phyloP scores from a whole-genome alignment of 371 early-diverging fungal genomes.

The Dichotomocladium elegans region DNA sequence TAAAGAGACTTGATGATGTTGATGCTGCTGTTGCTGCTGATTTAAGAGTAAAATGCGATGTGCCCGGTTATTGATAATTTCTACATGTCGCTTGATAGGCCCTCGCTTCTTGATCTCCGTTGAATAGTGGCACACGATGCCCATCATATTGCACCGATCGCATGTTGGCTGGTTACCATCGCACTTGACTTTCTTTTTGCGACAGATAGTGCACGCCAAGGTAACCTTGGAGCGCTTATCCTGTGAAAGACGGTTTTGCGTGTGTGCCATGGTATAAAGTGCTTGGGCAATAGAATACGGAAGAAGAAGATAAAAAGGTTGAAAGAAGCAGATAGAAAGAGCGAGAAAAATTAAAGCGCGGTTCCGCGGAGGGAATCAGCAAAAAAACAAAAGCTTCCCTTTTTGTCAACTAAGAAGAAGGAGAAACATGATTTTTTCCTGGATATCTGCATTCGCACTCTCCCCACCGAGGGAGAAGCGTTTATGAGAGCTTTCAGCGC shows the following conservation, averaged over 20 bases:
- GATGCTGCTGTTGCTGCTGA: not conserved
- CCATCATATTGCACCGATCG: slow-evolving; percentile 33
- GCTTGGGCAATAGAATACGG: slow-evolving; percentile 2
- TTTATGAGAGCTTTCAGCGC: too few relatives aligned
- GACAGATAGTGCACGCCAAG: slow-evolving; percentile 41
- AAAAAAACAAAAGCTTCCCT: too few relatives aligned
- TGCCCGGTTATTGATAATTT: slow-evolving; percentile 67
- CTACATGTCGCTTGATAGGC: slow-evolving; percentile 72
- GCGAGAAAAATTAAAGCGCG: too few relatives aligned
- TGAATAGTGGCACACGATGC: slow-evolving; percentile 30
- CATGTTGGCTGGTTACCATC: slow-evolving; percentile 44
- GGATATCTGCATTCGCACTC: too few relatives aligned
- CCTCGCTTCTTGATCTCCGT: slow-evolving; percentile 49
- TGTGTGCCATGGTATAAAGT: not conserved
- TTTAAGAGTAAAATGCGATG: slow-evolving; percentile 61
- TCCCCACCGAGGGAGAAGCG: too few relatives aligned
- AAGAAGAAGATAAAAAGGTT: slow-evolving; percentile 3
- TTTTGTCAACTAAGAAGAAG: too few relatives aligned
- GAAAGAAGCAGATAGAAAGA: slow-evolving; percentile 12
- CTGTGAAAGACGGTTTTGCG: not conserved
- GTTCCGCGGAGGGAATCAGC: too few relatives aligned
- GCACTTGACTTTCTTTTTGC: slow-evolving; percentile 49
- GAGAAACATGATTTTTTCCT: too few relatives aligned
- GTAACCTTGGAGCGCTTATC: slow-evolving; percentile 36
- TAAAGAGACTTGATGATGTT: not conserved